Percentiles rank a stretch among this genome's conserved stretches.
Conservation (phyloP, 129 eudicot genomes). For the Pseudognaphalium luteoalbum region DNA sequence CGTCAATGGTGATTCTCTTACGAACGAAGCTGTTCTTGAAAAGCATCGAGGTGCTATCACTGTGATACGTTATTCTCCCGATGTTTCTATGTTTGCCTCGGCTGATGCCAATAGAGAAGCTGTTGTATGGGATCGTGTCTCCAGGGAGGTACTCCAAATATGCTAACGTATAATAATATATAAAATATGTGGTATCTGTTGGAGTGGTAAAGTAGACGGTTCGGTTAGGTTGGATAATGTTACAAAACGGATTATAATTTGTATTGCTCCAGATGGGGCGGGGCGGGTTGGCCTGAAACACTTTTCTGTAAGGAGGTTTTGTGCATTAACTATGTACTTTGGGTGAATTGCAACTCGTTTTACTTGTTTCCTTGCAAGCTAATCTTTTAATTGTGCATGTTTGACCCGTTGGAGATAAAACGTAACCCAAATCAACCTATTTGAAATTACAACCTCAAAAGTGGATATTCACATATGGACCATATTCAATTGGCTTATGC, state of each 20-base stretch:
- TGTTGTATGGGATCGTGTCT: conserved; percentile 84
- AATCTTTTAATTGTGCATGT: too few relatives aligned
- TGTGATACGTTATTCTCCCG: conserved; percentile 89
- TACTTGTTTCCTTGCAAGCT: too few relatives aligned
- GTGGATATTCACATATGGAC: neutral
- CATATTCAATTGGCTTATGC: neutral
- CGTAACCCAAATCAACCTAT: too few relatives aligned
- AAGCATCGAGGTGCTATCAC: conserved; percentile 92
- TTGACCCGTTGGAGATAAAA: too few relatives aligned
- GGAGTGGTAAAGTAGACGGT: too few relatives aligned
- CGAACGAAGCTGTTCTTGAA: conserved; percentile 82
- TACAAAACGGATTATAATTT: too few relatives aligned
- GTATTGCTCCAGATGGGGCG: too few relatives aligned
- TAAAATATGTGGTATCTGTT: neutral
- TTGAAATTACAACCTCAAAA: neutral
- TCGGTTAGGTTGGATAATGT: too few relatives aligned
- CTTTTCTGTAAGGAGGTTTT: too few relatives aligned
- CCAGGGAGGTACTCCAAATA: conserved; percentile 64
- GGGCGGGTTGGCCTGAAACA: too few relatives aligned
- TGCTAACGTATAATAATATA: neutral
- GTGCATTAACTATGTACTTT: too few relatives aligned
- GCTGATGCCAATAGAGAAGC: conserved; percentile 96
- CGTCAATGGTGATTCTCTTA: conserved; percentile 63
- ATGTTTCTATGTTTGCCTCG: conserved; percentile 92
- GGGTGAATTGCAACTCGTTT: too few relatives aligned